phyloP scores from a whole-genome alignment of 2,329 filamentous ascomycete species.

The Didymella pomorum region DNA sequence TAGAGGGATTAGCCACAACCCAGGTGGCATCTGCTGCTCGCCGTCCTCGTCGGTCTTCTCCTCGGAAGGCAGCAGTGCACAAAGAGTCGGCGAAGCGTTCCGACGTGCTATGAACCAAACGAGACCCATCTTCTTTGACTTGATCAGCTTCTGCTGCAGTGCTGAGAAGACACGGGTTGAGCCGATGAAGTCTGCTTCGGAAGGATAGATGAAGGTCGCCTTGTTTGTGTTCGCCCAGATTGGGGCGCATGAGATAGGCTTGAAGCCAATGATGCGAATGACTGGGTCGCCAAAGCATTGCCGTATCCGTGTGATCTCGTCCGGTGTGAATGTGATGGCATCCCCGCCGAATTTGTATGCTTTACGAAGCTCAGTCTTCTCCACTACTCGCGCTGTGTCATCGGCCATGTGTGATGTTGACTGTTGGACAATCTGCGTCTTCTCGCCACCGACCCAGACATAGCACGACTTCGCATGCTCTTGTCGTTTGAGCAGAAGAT shows the following conservation, averaged over 20 bases:
- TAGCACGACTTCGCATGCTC: slow-evolving; percentile 82
- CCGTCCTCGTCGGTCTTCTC: slow-evolving; percentile 69
- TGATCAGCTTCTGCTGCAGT: slow-evolving; percentile 84
- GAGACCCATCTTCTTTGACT: slow-evolving; percentile 80
- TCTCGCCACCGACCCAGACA: slow-evolving; percentile 87
- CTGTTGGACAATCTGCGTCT: slow-evolving; percentile 78
- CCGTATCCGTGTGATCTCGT: slow-evolving; percentile 80
- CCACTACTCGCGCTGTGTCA: slow-evolving; percentile 77
- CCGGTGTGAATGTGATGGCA: slow-evolving; percentile 82
- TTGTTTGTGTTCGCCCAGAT: slow-evolving; percentile 87
- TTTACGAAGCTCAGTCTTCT: slow-evolving; percentile 84
- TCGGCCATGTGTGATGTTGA: slow-evolving; percentile 79
- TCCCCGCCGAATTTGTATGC: slow-evolving; percentile 97
- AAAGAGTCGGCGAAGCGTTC: slow-evolving; percentile 81
- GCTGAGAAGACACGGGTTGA: slow-evolving; percentile 93
- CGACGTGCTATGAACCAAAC: slow-evolving; percentile 88
- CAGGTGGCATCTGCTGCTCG: slow-evolving; percentile 77
- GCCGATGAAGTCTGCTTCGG: slow-evolving; percentile 86
- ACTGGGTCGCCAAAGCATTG: slow-evolving; percentile 79
- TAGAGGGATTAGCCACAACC: slow-evolving; percentile 86
- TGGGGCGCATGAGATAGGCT: slow-evolving; percentile 75
- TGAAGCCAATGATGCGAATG: slow-evolving; percentile 94
- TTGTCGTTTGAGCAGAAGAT: slow-evolving; percentile 86
- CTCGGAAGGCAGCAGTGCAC: slow-evolving; percentile 80
- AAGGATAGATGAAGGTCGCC: slow-evolving; percentile 92